phyloP scores from a whole-genome alignment of 768 basidiomycete genomes.

The Coprinopsis cinerea region DNA sequence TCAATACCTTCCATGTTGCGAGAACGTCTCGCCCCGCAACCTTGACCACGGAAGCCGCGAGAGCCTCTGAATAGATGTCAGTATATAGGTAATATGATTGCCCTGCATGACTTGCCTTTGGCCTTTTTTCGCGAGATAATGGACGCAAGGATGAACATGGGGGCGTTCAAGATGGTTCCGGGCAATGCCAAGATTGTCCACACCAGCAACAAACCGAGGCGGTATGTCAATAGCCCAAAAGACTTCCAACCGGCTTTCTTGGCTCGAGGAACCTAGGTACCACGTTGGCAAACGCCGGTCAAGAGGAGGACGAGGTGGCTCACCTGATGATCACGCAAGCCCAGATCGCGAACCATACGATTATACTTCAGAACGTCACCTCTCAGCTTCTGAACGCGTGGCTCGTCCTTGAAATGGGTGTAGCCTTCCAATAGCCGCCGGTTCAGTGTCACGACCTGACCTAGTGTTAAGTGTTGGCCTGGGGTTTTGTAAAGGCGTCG shows the following conservation, averaged over 20 bases:
- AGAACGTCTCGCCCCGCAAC: slow-evolving; percentile 95
- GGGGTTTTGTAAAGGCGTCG: slow-evolving; percentile 92
- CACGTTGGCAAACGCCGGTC: background rate
- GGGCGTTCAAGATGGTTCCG: slow-evolving; percentile 85
- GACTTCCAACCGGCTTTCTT: slow-evolving; percentile 85
- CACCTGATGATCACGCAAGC: slow-evolving; percentile 91
- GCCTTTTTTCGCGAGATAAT: slow-evolving; percentile 85
- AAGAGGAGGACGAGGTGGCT: slow-evolving; percentile 10
- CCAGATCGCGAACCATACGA: slow-evolving; percentile 79
- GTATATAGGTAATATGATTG: background rate
- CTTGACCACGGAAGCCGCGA: slow-evolving; percentile 93
- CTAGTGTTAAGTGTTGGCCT: slow-evolving; percentile 86
- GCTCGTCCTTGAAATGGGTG: slow-evolving; percentile 87
- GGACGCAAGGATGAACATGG: slow-evolving; percentile 88
- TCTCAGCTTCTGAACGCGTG: slow-evolving; percentile 76
- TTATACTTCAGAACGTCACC: slow-evolving; percentile 86
- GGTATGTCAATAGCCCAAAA: slow-evolving; percentile 76
- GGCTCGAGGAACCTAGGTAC: slow-evolving; percentile 77
- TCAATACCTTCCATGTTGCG: slow-evolving; percentile 95
- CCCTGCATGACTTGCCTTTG: slow-evolving; percentile 49
- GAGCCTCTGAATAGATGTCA: slow-evolving; percentile 59
- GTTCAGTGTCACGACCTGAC: slow-evolving; percentile 94
- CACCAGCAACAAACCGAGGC: slow-evolving; percentile 64
- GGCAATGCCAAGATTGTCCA: slow-evolving; percentile 88
- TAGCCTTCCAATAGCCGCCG: slow-evolving; percentile 92